Conservation (phyloP, 2,329 filamentous ascomycete species). For the Escovopsis sp. region DNA sequence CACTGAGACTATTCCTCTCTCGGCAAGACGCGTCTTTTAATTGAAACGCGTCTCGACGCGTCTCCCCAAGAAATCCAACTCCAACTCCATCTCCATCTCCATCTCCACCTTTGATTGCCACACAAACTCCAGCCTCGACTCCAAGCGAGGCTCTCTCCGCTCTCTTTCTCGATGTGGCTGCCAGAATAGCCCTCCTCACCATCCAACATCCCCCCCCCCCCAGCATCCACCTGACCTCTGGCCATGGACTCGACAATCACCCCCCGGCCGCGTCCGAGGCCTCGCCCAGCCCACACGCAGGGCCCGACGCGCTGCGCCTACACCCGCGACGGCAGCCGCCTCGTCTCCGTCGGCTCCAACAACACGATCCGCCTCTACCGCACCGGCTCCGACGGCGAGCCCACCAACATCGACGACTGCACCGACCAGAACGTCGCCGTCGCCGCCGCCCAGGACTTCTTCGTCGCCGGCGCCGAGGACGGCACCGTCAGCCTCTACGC, state of each 20-base stretch:
- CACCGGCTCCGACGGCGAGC: constrained; percentile 83
- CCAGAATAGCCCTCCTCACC: too few species aligned
- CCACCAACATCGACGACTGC: constrained; percentile 79
- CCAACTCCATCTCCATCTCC: too few species aligned
- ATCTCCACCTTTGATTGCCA: too few species aligned
- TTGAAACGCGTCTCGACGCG: constrained; percentile 26
- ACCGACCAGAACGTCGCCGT: constrained; percentile 75
- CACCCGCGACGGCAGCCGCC: constrained; percentile 70
- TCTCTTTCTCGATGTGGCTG: too few species aligned
- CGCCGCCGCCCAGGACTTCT: constrained; percentile 62
- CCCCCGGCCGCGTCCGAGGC: constrained; percentile 36
- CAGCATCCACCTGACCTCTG: not conserved
- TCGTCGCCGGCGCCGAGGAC: constrained; percentile 83
- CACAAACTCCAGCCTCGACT: too few species aligned
- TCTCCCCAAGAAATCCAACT: constrained; percentile 10
- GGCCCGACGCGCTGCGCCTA: constrained; percentile 81
- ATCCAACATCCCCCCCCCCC: too few species aligned
- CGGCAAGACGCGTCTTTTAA: constrained; percentile 8
- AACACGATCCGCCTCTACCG: constrained; percentile 87
- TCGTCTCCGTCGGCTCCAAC: constrained; percentile 87
- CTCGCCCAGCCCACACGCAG: constrained; percentile 61
- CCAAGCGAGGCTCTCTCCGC: too few species aligned
- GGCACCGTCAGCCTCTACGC: constrained; percentile 91
- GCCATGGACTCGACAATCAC: constrained; percentile 19
- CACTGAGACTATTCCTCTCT: too few species aligned